Base-by-base conservation (phyloP, 148 eudicot genomes). In the Agrostemma githago region DNA sequence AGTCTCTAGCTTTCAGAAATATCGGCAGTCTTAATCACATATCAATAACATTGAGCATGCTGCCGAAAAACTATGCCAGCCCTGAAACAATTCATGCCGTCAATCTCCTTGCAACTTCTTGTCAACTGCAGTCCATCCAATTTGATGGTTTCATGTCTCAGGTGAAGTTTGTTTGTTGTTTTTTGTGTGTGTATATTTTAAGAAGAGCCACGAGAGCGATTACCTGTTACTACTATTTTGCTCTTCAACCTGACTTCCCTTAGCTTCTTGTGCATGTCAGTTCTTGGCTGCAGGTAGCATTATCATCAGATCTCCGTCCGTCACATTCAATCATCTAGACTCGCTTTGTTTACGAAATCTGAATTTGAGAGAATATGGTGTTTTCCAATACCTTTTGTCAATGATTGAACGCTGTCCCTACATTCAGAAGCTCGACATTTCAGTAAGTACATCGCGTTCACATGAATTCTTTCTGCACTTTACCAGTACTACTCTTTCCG, bases 1-100 rank as follows among this genome's bases (percentile, higher is more conserved):
- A 73, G 41, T 73, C 76, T 20, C 72, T 70, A 16, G 54, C 34
- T 41, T 67, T 67, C 70, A 67, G 34, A 43, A 16, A 67, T 67
- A 12, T 67, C 17, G 34, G 54, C 39, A 26, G 34, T 70, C 60
- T 70, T 20, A 19, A 10, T 21, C 48, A 19, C 10, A 26, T 51
- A 11, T 48, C 59, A 70, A 2, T 51, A 8, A 5, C 5, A 41
- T 70, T 70, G 6, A 4, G 15, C 5, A 16, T 3, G 5, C 6
- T 5, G 10, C 20, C 21, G 26, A 41, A 42, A 6, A n/a, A 40
- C 2, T 6, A 4, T 21, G 3, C 3, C 2, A 66, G 3, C 2
- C 11, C 4, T 3, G 19, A 3, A 10, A 20, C 2, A 48, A 2
- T 8, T 21, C 60, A 48, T 46, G 41, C 15, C 21, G 4, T 21